phyloP scores from a whole-genome alignment of 805 yeast genomes.

The Nakazawaea peltata region DNA sequence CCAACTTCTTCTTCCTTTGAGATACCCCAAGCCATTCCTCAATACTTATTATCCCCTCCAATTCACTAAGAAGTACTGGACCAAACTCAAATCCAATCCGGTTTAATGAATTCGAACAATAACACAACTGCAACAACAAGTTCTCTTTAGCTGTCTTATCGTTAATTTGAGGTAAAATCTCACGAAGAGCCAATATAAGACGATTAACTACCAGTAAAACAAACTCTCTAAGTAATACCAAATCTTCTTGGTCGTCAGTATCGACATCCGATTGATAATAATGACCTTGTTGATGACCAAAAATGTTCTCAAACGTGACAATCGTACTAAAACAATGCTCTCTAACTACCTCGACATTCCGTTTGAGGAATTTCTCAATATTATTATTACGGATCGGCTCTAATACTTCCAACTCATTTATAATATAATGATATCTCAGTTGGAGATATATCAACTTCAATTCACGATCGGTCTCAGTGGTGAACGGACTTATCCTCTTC shows the following conservation, averaged over 20 bases:
- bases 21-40: constrained; percentile 32
- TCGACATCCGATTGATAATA: too few relatives aligned
- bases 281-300: too few relatives aligned
- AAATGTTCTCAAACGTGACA: constrained; percentile 56
- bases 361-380: constrained; percentile 56
- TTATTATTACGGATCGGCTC: constrained; percentile 46
- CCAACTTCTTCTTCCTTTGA: constrained; percentile 32
- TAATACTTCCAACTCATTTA: constrained; percentile 49
- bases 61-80: constrained; percentile 33
- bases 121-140: constrained; percentile 71
- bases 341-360: constrained; percentile 77
- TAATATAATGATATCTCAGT: constrained; percentile 62
- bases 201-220: constrained; percentile 24
- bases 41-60: constrained; percentile 23
- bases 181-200: constrained; percentile 22
- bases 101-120: constrained; percentile 81
- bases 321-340: constrained; percentile 75
- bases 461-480: constrained; percentile 13
- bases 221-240: constrained; percentile 24
- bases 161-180: constrained; percentile 26
- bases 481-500: constrained; percentile 53
- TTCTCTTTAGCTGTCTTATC: constrained; percentile 45
- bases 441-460: constrained; percentile 54
- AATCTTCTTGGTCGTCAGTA: constrained; percentile 29
- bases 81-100: constrained; percentile 68